Evolutionary conservation across 345 rosid genomes (phyloP).

Genomic region (Turnera subulata): DNA sequence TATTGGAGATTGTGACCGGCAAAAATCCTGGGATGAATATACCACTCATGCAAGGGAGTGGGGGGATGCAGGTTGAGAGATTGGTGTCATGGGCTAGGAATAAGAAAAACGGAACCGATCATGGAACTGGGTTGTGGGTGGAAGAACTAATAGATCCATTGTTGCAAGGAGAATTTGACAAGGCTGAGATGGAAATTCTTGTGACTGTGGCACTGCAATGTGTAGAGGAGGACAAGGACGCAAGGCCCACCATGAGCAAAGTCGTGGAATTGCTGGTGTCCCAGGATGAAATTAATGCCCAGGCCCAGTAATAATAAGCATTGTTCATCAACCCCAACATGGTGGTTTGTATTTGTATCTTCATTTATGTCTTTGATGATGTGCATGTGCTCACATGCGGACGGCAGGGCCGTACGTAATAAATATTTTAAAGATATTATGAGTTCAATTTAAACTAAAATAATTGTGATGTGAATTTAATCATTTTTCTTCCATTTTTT

Average conservation of each 20-base stretch:
- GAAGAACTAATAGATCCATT: constrained; percentile 1
- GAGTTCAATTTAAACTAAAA: too few species aligned
- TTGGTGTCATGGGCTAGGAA: constrained; percentile 12
- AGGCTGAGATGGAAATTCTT: constrained; percentile 3
- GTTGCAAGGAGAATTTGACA: not conserved
- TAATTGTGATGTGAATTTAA: too few species aligned
- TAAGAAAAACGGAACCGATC: not conserved
- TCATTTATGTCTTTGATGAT: too few species aligned
- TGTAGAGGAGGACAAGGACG: constrained; percentile 19
- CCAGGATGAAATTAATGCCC: not conserved
- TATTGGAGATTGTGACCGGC: constrained; percentile 37
- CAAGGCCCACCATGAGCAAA: constrained; percentile 29
- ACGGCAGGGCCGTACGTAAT: too few species aligned
- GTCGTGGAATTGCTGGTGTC: constrained; percentile 26
- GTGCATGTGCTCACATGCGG: too few species aligned
- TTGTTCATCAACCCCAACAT: too few species aligned
- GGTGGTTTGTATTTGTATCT: too few species aligned
- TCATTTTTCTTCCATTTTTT: too few species aligned
- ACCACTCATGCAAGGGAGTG: not conserved
- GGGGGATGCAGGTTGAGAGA: not conserved
- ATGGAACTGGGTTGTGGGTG: not conserved
- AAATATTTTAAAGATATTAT: too few species aligned
- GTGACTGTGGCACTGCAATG: constrained; percentile 24
- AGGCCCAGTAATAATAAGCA: not conserved
- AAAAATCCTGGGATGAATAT: not conserved